These are phyloP conservation scores for Secale cereale DNA, from an alignment of 176 grass and related monocot species.

Conservation along the genomic window DNA sequence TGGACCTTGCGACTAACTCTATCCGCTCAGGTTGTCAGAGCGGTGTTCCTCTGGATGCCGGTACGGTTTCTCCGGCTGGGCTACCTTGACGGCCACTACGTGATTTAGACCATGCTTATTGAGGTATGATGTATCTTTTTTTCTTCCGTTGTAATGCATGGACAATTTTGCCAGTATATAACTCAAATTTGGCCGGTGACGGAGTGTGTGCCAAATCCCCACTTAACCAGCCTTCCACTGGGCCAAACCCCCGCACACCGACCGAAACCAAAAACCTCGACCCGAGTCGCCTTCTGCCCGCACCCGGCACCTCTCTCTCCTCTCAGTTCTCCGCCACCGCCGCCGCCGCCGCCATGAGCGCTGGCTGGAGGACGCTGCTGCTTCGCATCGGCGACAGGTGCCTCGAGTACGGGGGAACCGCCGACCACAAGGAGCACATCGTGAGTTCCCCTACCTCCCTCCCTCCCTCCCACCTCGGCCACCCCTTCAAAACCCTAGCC, in stretches of 20 bases:
- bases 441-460: constrained; percentile 33
- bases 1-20: too few species aligned
- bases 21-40: too few species aligned
- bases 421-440: constrained; percentile 87
- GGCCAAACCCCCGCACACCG: constrained; percentile 15
- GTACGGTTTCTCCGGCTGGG: too few species aligned
- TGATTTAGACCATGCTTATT: too few species aligned
- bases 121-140: too few species aligned
- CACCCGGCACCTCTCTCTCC: neutral
- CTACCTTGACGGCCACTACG: too few species aligned
- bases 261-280: constrained; percentile 33
- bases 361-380: constrained; percentile 74
- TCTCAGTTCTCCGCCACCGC: neutral
- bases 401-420: constrained; percentile 74
- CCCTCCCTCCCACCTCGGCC: neutral
- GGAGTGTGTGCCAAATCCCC: too few species aligned
- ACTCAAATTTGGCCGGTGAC: too few species aligned
- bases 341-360: constrained; percentile 57
- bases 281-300: neutral
- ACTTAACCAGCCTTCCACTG: too few species aligned
- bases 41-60: too few species aligned
- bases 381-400: constrained; percentile 88
- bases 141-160: too few species aligned
- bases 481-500: neutral
- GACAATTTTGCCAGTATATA: too few species aligned